A percentile compares a stretch with the other conserved stretches of the same genome.
Conservation (phyloP, 2,329 filamentous ascomycete genomes). For the Davidsoniella australis region DNA sequence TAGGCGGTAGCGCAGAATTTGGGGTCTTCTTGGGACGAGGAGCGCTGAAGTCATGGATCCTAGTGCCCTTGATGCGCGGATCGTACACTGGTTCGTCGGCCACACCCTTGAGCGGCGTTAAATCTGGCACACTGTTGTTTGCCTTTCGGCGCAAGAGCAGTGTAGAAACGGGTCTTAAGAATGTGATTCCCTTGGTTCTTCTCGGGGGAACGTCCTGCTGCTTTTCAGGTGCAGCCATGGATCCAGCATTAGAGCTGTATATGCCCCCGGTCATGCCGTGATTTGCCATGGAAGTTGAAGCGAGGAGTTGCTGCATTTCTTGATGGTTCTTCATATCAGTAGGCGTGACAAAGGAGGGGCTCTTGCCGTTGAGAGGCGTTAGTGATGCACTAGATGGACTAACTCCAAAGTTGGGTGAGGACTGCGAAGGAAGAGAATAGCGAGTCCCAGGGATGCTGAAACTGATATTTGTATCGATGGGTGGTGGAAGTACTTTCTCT, state of each 20-base stretch:
- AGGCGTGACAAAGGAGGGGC: slow-evolving; percentile 31
- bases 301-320: slow-evolving; percentile 14
- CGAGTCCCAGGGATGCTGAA: slow-evolving; percentile 1
- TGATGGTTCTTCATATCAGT: slow-evolving; percentile 27
- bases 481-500: slow-evolving; percentile 18
- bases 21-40: slow-evolving; percentile 27
- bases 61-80: slow-evolving; percentile 45
- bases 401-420: slow-evolving; percentile 7
- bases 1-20: slow-evolving; percentile 8
- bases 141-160: slow-evolving; percentile 39
- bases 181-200: slow-evolving; percentile 36
- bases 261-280: slow-evolving; percentile 18
- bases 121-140: slow-evolving; percentile 30
- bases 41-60: slow-evolving; percentile 49
- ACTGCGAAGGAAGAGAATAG: slow-evolving; percentile 9
- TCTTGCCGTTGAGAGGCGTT: slow-evolving; percentile 16
- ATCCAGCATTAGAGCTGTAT: slow-evolving; percentile 13
- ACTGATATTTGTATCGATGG: slow-evolving; percentile 13
- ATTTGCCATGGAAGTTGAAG: slow-evolving; percentile 13
- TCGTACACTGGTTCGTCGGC: slow-evolving; percentile 36
- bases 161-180: slow-evolving; percentile 42
- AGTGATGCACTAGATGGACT: slow-evolving; percentile 6
- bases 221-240: slow-evolving; percentile 22
- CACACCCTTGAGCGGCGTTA: slow-evolving; percentile 23
- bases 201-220: slow-evolving; percentile 20